phyloP scores from a whole-genome alignment of 164 flowering plant species.

The Hamamelis virginiana region DNA sequence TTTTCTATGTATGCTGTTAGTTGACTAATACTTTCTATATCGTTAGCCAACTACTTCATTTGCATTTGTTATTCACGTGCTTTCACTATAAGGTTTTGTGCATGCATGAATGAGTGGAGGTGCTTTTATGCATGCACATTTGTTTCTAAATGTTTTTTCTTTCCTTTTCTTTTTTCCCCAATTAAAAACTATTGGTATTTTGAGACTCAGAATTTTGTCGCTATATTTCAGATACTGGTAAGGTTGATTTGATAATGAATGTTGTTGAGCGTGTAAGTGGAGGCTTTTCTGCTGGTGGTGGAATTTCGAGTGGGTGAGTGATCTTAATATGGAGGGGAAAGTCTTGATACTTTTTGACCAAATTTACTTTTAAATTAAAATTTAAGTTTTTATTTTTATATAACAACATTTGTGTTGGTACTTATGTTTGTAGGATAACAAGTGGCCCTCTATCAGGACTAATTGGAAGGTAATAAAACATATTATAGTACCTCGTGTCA shows the following conservation, averaged over 20 bases:
- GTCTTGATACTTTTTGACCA: not conserved
- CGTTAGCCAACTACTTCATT: not conserved
- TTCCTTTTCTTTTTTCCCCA: too few species aligned
- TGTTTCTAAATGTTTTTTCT: not conserved
- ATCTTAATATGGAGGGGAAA: not conserved
- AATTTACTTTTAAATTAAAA: not conserved
- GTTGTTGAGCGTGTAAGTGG: constrained; percentile 93
- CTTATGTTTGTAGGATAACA: constrained; percentile 70
- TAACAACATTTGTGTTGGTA: not conserved
- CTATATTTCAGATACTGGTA: constrained; percentile 64
- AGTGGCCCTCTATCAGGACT: constrained; percentile 94
- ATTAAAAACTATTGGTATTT: not conserved
- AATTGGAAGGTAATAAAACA: constrained; percentile 76
- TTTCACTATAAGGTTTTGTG: not conserved
- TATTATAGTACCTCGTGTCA: not conserved
- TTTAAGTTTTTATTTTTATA: not conserved
- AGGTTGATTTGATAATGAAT: constrained; percentile 92
- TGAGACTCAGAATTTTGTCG: constrained; percentile 6
- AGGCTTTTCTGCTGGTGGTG: constrained; percentile 99
- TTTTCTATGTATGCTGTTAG: too few species aligned
- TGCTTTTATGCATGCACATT: not conserved
- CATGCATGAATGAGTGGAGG: not conserved
- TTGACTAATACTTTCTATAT: too few species aligned
- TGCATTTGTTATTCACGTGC: not conserved
- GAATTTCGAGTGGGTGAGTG: constrained; percentile 97